Evolutionary conservation across 805 yeast species (phyloP).

Genomic region (Blastobotrys chiropterorum): DNA sequence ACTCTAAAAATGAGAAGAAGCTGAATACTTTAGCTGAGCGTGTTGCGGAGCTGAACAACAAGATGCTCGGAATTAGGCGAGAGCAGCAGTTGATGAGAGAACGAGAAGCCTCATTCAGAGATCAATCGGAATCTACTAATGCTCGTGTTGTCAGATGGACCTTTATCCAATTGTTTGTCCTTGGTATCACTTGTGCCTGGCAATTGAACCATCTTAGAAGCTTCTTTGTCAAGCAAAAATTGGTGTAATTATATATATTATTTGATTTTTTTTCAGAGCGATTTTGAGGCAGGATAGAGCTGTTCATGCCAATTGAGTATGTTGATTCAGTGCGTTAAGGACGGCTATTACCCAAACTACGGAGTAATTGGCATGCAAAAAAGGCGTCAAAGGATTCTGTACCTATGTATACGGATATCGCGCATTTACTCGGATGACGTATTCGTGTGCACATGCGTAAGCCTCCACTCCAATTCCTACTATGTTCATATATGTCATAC

Average conservation of each 20-base stretch:
- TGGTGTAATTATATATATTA: constrained; percentile 42
- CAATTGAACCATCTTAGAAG: constrained; percentile 72
- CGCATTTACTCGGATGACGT: no score
- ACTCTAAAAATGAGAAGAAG: constrained; percentile 52
- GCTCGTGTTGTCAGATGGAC: constrained; percentile 70
- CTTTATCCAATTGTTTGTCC: constrained; percentile 59
- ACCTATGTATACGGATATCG: no score
- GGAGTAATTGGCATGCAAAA: no score
- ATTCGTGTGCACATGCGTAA: no score
- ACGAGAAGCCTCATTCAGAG: constrained; percentile 71
- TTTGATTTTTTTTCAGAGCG: no score
- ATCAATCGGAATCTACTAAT: constrained; percentile 72
- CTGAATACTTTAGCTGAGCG: constrained; percentile 48
- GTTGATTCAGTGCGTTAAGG: no score
- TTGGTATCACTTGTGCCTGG: constrained; percentile 63
- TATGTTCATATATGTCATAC: no score
- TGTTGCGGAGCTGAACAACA: constrained; percentile 50
- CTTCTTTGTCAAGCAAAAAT: constrained; percentile 83
- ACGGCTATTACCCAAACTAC: no score
- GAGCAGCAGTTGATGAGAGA: constrained; percentile 60
- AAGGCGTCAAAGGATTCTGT: neutral
- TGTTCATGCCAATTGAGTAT: no score
- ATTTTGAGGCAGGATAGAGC: no score
- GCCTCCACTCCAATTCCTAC: no score
- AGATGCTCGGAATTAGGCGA: constrained; percentile 50